Evolutionary conservation across 495 filamentous ascomycete genomes (phyloP), one percentile per base, ranked within the genome.

Genomic region (Penicillium canariense): DNA sequence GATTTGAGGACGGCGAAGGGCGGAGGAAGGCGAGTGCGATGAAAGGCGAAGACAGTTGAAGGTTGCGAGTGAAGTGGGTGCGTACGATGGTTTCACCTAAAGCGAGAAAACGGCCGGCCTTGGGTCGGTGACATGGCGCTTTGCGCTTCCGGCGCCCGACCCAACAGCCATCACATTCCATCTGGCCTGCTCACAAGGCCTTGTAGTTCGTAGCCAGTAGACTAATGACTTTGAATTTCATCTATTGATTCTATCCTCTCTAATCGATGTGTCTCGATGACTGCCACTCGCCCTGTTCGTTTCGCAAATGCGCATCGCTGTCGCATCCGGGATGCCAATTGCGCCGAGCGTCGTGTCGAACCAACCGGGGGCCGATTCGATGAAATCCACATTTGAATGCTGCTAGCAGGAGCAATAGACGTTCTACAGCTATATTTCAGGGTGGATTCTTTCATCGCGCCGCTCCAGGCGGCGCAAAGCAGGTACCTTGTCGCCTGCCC

Each of bases 31-130:
- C 28, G 46, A 48, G 30, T 35, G 17, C 28, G 27, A 46, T 17
- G 11, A 15, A 22, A 34, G 45, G 45, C 31, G 26, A 14, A 46
- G 30, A 34, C 31, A 25, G 44, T 30, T 28, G 31, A n/a, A 28
- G 42, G 42, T 26, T 44, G 48, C 40, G 54, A 56, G 28, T 34
- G 44, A 36, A 58, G 63, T 66, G 53, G 64, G 65, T 71, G 66
- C 43, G 69, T 71, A 71, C 66, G 70, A 69, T 65, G 66, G 71
- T 76, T 76, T 74, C 71, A 74, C 69, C 62, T 68, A 65, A 71
- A 69, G 67, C 70, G 70, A 73, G 67, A 73, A 71, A 67, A 61
- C 65, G 62, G 65, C 53, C 61, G 62, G 63, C 30, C 60, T 61
- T 68, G 68, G 63, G 65, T 70, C 63, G 68, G 67, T 69, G 65